Evolutionary conservation across 371 early-diverging fungal species (phyloP).

Genomic region (Mucor lusitanicus): DNA sequence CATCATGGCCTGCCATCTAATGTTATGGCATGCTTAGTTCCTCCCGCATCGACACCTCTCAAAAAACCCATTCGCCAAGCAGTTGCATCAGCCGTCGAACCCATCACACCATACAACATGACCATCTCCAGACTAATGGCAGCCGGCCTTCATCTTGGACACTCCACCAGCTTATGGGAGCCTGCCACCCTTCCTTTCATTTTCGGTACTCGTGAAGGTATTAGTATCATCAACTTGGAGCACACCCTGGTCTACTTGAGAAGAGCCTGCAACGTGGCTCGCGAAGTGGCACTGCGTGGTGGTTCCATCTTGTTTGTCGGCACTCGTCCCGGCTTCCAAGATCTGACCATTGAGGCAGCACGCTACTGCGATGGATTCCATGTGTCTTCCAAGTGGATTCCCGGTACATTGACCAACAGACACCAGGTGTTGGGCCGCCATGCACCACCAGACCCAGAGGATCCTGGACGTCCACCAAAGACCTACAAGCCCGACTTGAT

Average conservation of each 20-base stretch:
- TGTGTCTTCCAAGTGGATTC: conserved; percentile 82
- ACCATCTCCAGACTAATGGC: conserved; percentile 78
- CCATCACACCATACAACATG: conserved; percentile 51
- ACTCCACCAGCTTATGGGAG: conserved; percentile 79
- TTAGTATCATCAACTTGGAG: conserved; percentile 95
- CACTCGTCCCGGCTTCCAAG: conserved; percentile 69
- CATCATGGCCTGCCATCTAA: background rate
- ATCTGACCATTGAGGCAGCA: conserved; percentile 83
- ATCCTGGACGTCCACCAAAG: conserved; percentile 51
- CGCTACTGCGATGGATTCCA: conserved; percentile 77
- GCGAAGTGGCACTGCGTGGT: conserved; percentile 75
- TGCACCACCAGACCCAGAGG: conserved; percentile 57
- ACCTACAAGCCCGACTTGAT: conserved; percentile 87
- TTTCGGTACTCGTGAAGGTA: conserved; percentile 89
- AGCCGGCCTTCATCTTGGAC: conserved; percentile 92
- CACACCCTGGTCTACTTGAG: conserved; percentile 88
- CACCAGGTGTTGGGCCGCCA: conserved; percentile 74
- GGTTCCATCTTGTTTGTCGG: conserved; percentile 93
- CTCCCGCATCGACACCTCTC: conserved; percentile 23
- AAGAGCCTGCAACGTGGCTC: conserved; percentile 77
- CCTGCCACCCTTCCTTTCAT: conserved; percentile 84
- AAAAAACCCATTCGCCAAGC: conserved; percentile 42
- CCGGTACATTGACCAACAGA: conserved; percentile 90
- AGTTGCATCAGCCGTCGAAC: conserved; percentile 27
- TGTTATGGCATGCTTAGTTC: background rate